These are phyloP conservation scores for Penstemon barbatus DNA, from an alignment of 257 asterid species.

Conservation along the genomic window DNA sequence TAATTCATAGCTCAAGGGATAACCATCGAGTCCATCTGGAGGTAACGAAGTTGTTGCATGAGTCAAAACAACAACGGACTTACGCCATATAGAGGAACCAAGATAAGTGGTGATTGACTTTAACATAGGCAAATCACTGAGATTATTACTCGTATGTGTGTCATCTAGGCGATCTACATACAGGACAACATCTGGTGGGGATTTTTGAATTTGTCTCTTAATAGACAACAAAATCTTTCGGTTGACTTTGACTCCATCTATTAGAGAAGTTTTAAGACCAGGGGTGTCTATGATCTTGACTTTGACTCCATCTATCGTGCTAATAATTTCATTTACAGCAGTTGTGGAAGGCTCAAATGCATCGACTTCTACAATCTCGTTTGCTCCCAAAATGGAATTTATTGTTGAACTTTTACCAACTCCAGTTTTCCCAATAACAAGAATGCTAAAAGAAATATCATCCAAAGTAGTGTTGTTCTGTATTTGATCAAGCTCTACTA, in stretches of 20 bases:
- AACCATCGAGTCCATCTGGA: conserved; percentile 63
- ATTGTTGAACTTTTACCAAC: conserved; percentile 96
- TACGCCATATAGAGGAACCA: conserved; percentile 72
- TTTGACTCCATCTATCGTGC: conserved; percentile 51
- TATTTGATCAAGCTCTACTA: conserved; percentile 43
- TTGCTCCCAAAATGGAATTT: conserved; percentile 73
- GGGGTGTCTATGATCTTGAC: conserved; percentile 83
- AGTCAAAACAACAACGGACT: conserved; percentile 58
- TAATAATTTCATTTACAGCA: conserved; percentile 50
- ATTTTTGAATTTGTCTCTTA: conserved; percentile 52
- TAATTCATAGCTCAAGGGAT: conserved; percentile 47
- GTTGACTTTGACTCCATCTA: conserved; percentile 49
- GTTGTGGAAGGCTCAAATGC: conserved; percentile 75
- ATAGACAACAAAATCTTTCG: conserved; percentile 50
- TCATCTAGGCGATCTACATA: conserved; percentile 74
- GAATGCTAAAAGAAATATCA: conserved; percentile 43
- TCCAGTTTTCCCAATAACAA: conserved; percentile 88
- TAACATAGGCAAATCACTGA: conserved; percentile 57
- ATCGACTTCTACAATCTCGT: conserved; percentile 33
- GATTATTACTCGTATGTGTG: conserved; percentile 32
- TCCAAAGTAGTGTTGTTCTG: conserved; percentile 31
- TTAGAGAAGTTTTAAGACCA: conserved; percentile 57
- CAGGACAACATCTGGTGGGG: conserved; percentile 71
- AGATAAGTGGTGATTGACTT: conserved; percentile 52
- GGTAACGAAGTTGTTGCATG: conserved; percentile 60